A percentile compares a stretch with the other conserved stretches of the same genome.
phyloP scores from a whole-genome alignment of 176 grass and related monocot genomes.

The Olyra latifolia region DNA sequence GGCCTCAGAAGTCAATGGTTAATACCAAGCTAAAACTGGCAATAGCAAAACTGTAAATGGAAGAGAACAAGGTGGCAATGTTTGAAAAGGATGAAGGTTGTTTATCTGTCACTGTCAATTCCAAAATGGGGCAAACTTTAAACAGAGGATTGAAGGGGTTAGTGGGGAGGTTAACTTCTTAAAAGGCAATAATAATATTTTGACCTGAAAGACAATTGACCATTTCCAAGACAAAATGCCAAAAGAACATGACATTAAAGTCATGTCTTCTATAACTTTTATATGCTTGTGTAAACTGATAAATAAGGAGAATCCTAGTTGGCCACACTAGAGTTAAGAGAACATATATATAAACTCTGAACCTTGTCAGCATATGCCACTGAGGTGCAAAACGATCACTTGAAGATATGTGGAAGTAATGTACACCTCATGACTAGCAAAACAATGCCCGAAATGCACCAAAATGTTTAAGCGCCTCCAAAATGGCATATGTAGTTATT shows the following conservation, averaged over 20 bases:
- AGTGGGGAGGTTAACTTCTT: neutral
- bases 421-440: neutral
- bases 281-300: neutral
- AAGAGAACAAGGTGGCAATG: neutral
- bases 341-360: neutral
- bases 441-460: neutral
- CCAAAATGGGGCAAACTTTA: neutral
- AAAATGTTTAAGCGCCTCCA: neutral
- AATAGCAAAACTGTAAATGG: neutral
- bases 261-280: neutral
- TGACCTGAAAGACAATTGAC: neutral
- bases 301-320: neutral
- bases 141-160: neutral
- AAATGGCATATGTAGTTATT: neutral
- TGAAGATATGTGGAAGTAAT: neutral
- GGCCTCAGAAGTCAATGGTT: neutral
- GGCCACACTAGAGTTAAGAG: neutral
- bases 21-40: neutral
- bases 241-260: neutral
- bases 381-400: neutral
- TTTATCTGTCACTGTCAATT: neutral
- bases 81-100: neutral
- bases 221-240: neutral
- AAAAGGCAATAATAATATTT: neutral
- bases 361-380: neutral